Base-by-base conservation (phyloP, 139 green algal genomes). In the Asterochloris sp. region DNA sequence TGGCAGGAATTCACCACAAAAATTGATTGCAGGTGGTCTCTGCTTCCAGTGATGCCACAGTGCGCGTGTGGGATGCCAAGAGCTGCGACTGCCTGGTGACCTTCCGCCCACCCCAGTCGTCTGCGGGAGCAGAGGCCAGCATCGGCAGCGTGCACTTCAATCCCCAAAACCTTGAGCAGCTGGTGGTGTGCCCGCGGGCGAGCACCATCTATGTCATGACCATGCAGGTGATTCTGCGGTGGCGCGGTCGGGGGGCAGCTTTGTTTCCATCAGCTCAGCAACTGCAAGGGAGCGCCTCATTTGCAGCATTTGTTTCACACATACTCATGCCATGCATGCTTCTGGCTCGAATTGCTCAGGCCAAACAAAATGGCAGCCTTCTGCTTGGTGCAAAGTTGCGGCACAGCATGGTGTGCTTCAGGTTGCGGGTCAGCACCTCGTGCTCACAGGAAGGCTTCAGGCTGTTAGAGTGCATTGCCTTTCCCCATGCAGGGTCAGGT, bases 11-110 rank as follows among this genome's bases (percentile, higher is more conserved):
- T 54, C 38, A 54, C 38, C 38, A 54, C 38, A 54, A 6, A 2
- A 54, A 54, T 6, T 54, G 38, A 54, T 21, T 83, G 74, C 87
- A 93, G 82, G 86, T 98, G 60, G 87, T 98, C 76, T 93, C 76
- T 23, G 88, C 83, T 10, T 94, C 89, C 47, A 93, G 89, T 62
- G 96, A 99, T 86, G 92, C 84, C 75, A 98, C 93, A 0, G 94
- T 99, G 77, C 88, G 94, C 1, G 84, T 98, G 29, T 99, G 96
- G 96, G 96, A 99, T 86, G 83, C 89, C 73, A 97, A 97, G 80
- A 94, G 87, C 8, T 94, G 91, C 85, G 96, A 99, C 82, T 97
- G 93, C 87, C 19, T 95, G 14, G 88, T 88, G 47, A 85, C 89
- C 0, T 93, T 96, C 88, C 54, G 78, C 29, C 83, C 83, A 23